Base-by-base conservation (phyloP, 148 eudicot genomes). In the Chenopodium album region DNA sequence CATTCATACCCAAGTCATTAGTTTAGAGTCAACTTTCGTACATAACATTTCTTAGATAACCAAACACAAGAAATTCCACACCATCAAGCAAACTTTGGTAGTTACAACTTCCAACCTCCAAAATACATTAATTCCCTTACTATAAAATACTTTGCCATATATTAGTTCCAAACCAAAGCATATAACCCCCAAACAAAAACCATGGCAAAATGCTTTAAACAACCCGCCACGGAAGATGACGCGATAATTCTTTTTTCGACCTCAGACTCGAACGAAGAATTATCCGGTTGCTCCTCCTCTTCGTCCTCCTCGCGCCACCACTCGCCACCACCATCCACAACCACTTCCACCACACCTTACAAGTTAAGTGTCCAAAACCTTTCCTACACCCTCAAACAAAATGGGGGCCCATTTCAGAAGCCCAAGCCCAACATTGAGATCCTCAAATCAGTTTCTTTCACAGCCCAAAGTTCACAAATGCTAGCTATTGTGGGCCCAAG, bases 401-500 rank as follows among this genome's bases (percentile, higher is more conserved):
- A 76, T 52, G 44, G 73, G 20, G 68, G 31, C 76, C 92, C n/a
- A 12, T 88, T 50, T 76, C 73, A 4, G 50, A 80, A 84, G 78
- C 87, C 90, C 71, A 86, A 89, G 72, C 89, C 62, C 73, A 78
- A 90, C 7, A 79, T 88, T 79, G 81, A 85, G 56, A 90, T 95
- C 75, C 93, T 95, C 29, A 91, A 94, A 81, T 88, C 97, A 19
- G 89, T 95, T 76, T 91, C 95, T 29, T 94, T 95, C 62, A 70
- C 72, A 0, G 92, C 97, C 20, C 86, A 82, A 80, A 91, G 90
- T 82, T 88, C 91, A 4, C 90, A 95, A 78, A 86, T 93, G 82
- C 87, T 95, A 4, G 97, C 98, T 4, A 78, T 95, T 68, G 98
- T 95, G 22, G 99, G 99, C 81, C 97, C 99, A 37, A 93, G 99